A percentile compares a stretch with the other conserved stretches of the same genome.
phyloP scores from a whole-genome alignment of 169 alveolate genomes.

The Plasmodium knowlesi region DNA sequence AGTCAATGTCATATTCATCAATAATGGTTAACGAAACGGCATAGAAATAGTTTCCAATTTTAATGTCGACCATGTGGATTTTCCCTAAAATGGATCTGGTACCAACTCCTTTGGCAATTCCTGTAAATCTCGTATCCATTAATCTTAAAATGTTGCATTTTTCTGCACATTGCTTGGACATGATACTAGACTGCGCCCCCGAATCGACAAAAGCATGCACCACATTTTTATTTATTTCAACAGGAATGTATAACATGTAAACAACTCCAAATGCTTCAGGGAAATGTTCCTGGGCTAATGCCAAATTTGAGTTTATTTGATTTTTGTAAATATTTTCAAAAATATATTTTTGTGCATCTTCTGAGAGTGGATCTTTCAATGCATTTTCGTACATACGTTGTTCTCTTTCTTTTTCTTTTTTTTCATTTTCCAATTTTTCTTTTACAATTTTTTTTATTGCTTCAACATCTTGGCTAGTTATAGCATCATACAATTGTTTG shows the following conservation, averaged over 20 bases:
- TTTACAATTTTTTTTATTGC: conserved; percentile 46
- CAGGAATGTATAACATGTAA: conserved; percentile 93
- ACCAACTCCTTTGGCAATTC: conserved; percentile 97
- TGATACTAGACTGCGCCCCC: conserved; percentile 95
- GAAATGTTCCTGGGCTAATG: conserved; percentile 85
- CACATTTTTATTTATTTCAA: conserved; percentile 90
- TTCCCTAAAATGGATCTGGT: conserved; percentile 93
- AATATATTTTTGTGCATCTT: conserved; percentile 91
- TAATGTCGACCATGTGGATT: conserved; percentile 95
- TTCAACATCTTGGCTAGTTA: conserved; percentile 32
- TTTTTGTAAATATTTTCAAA: conserved; percentile 88
- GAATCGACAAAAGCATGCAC: conserved; percentile 96
- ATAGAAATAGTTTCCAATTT: conserved; percentile 89
- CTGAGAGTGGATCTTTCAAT: conserved; percentile 85
- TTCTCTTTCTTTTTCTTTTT: conserved; percentile 75
- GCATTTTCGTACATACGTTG: conserved; percentile 77
- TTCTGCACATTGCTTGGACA: conserved; percentile 93
- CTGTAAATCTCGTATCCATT: conserved; percentile 93
- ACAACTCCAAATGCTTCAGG: conserved; percentile 86
- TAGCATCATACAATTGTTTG: conserved; percentile 48
- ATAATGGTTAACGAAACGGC: conserved; percentile 94
- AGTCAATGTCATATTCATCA: conserved; percentile 91
- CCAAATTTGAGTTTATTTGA: conserved; percentile 90
- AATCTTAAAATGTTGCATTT: conserved; percentile 91
- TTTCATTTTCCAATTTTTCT: conserved; percentile 60